Evolutionary conservation across 2,329 filamentous ascomycete genomes (phyloP).

Genomic region (Chrysoporthe deuterocubensis): DNA sequence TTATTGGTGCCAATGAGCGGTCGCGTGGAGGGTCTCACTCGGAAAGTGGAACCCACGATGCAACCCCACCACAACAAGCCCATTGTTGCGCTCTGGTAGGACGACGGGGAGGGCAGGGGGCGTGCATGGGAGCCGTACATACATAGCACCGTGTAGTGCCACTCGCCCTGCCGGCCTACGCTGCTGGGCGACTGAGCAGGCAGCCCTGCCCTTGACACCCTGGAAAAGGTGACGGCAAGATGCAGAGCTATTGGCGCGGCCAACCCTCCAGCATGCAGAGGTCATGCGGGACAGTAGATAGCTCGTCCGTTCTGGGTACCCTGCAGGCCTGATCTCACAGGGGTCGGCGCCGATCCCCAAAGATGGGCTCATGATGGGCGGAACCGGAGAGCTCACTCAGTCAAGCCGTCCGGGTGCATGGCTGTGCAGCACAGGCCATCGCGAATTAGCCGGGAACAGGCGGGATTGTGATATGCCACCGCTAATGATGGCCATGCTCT

Average conservation of each 20-base stretch:
- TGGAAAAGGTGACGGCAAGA: constrained; percentile 31
- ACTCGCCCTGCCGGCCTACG: constrained; percentile 23
- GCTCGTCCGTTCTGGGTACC: constrained; percentile 31
- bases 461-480: constrained; percentile 14
- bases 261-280: constrained; percentile 29
- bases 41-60: constrained; percentile 36
- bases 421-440: not conserved
- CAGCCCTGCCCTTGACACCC: constrained; percentile 34
- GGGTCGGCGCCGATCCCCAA: constrained; percentile 30
- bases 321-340: constrained; percentile 22
- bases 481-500: not conserved
- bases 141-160: constrained; percentile 20
- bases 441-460: constrained; percentile 7
- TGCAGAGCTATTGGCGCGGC: constrained; percentile 38
- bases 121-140: constrained; percentile 10
- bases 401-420: not conserved
- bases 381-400: constrained; percentile 18
- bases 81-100: constrained; percentile 29
- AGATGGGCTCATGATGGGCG: constrained; percentile 11
- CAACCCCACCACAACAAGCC: constrained; percentile 34
- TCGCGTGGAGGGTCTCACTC: constrained; percentile 36
- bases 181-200: constrained; percentile 40
- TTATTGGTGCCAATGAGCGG: constrained; percentile 38
- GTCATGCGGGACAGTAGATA: constrained; percentile 32
- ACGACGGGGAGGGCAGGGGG: constrained; percentile 25